Base-by-base conservation (phyloP, 208 protist species). In the Sergeia podlipaevii region DNA sequence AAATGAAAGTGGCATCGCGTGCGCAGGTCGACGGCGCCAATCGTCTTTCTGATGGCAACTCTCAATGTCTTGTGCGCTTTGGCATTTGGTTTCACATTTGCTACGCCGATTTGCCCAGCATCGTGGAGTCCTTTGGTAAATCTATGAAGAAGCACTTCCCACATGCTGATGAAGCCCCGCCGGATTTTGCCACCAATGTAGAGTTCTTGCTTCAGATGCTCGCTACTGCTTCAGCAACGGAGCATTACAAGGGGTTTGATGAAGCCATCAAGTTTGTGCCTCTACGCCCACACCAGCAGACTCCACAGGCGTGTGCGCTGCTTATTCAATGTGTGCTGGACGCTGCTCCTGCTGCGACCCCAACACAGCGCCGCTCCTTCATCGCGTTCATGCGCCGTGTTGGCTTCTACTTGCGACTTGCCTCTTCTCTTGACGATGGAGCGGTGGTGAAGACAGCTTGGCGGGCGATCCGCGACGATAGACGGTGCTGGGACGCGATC, bases 71-170 rank as follows among this genome's bases (percentile, higher is more conserved):
- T 11, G 11, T 18, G 11, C 42, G 42, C 10, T 47, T 18, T 11
- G 50, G 50, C 18, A 56, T 56, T 21, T 56, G 50, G 50, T 11
- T 45, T 23, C 50, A 56, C 15, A 34, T 56, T 11, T 18, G 26
- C 8, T 21, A 43, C 33, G 45, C 33, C 45, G 50, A 56, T 26
- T 7, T 56, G 7, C 32, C 15, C 8, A 13, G 21, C 18, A 39
- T 56, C n/a, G 34, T 47, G 15, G 33, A 11, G 7, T 15, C n/a
- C 13, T 56, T 46, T 21, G 33, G 21, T 23, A 18, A 47, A 18
- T 18, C 20, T 11, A 11, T 47, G 42, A 47, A 47, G 11, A 21
- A 24, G 10, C 42, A 21, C 15, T 47, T 13, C 42, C 10, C 42
- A 10, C n/a, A n/a, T n/a, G 26, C n/a, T 8, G 46, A 28, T 11